Percentiles rank a stretch among this genome's conserved stretches.
These are phyloP conservation scores for Seminavis robusta DNA, from an alignment of 108 stramenopile species.

Conservation along the genomic window DNA sequence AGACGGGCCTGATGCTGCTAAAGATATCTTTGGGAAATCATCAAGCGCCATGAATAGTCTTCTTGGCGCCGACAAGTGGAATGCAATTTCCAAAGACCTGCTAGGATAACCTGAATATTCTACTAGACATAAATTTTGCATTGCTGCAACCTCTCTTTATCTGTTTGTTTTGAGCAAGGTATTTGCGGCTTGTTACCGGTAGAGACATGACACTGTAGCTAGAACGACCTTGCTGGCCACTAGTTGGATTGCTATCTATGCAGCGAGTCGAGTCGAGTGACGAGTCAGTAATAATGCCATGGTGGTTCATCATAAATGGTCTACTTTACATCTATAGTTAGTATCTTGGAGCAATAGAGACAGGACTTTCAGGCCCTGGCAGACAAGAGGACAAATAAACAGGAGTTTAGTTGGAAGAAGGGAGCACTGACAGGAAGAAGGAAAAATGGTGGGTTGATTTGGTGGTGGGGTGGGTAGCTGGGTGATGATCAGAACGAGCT, in stretches of 20 bases:
- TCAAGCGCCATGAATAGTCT: slow-evolving; percentile 14
- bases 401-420: too few relatives aligned
- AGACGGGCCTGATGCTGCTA: slow-evolving; percentile 19
- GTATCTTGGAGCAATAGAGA: not conserved
- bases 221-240: not conserved
- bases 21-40: slow-evolving; percentile 5
- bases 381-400: not conserved
- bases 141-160: not conserved
- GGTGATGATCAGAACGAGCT: too few relatives aligned
- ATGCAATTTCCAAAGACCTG: slow-evolving; percentile 4
- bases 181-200: too few relatives aligned
- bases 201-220: too few relatives aligned
- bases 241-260: not conserved
- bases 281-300: not conserved
- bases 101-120: not conserved
- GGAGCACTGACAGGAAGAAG: too few relatives aligned
- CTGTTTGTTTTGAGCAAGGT: not conserved
- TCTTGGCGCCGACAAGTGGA: slow-evolving; percentile 23
- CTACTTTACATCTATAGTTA: not conserved
- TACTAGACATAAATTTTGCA: not conserved
- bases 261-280: not conserved
- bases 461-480: too few relatives aligned
- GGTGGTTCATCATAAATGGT: not conserved
- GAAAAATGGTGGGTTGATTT: too few relatives aligned
- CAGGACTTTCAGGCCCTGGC: not conserved